A percentile compares a stretch with the other conserved stretches of the same genome.
Conservation (phyloP, 345 rosid genomes). For the Corymbia maculata region DNA sequence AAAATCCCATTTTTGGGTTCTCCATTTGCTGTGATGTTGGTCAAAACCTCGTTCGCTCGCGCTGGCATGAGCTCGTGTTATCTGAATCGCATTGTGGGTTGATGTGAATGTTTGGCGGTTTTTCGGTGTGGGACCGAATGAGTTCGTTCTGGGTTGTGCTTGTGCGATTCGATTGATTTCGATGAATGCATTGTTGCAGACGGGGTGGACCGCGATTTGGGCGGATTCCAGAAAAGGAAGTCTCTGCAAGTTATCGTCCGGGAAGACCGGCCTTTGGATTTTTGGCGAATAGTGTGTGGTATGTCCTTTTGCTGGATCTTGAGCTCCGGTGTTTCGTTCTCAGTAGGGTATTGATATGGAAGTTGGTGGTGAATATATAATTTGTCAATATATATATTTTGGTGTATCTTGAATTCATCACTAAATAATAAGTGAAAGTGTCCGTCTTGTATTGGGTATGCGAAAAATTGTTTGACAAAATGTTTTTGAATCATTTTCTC, state of each 20-base stretch:
- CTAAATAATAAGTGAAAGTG: background rate
- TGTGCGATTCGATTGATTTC: background rate
- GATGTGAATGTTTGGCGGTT: background rate
- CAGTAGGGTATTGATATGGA: background rate
- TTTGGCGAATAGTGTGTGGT: constrained; percentile 32
- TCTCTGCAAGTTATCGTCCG: background rate
- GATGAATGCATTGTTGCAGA: background rate
- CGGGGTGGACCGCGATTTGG: background rate
- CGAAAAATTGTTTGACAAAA: background rate
- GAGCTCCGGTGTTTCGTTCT: background rate
- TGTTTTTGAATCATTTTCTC: background rate
- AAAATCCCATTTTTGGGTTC: background rate
- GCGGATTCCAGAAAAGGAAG: background rate
- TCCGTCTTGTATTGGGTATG: background rate
- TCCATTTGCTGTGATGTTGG: background rate
- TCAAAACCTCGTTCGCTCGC: background rate
- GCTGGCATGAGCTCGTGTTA: background rate
- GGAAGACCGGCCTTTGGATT: constrained; percentile 24
- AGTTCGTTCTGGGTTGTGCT: background rate
- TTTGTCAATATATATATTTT: background rate
- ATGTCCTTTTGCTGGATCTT: background rate
- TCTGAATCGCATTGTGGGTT: background rate
- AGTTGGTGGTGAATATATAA: background rate
- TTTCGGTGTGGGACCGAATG: background rate
- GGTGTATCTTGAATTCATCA: background rate